Evolutionary conservation across 2,329 filamentous ascomycete species (phyloP).

Genomic region (Trichophaea hybrida): DNA sequence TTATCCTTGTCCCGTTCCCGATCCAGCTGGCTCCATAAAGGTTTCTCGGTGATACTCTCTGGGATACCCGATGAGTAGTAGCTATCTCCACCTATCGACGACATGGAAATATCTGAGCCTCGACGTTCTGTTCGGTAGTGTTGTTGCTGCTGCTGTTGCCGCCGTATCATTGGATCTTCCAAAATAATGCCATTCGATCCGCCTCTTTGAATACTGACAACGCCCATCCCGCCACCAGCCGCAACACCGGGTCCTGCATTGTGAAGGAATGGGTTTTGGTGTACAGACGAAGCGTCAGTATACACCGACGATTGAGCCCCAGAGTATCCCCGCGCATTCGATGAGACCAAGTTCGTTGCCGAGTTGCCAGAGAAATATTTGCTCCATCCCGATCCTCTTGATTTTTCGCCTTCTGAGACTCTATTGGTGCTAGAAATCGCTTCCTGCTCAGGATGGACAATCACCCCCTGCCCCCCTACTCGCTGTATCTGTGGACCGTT

Average conservation of each 20-base stretch:
- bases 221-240: conserved; percentile 10
- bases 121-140: not conserved
- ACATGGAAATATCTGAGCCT: conserved; percentile 8
- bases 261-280: conserved; percentile 18
- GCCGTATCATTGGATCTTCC: conserved; percentile 10
- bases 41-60: conserved; percentile 10
- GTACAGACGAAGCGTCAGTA: conserved; percentile 9
- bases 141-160: not conserved
- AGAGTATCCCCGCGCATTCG: conserved; percentile 12
- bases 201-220: conserved; percentile 7
- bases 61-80: conserved; percentile 17
- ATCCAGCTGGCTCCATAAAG: conserved; percentile 15
- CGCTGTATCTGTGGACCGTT: conserved; percentile 12
- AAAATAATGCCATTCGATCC: conserved; percentile 18
- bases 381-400: conserved; percentile 24
- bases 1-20: not conserved
- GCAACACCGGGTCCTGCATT: conserved; percentile 13
- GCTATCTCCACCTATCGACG: conserved; percentile 5
- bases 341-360: conserved; percentile 24
- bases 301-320: conserved; percentile 20
- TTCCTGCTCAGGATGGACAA: not conserved
- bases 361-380: conserved; percentile 27
- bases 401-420: not conserved
- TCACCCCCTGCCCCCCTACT: conserved; percentile 16
- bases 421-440: not conserved